Percentiles rank a stretch among this genome's conserved stretches.
These are phyloP conservation scores for Boletus rex-veris DNA, from an alignment of 768 basidiomycete species.

Conservation along the genomic window DNA sequence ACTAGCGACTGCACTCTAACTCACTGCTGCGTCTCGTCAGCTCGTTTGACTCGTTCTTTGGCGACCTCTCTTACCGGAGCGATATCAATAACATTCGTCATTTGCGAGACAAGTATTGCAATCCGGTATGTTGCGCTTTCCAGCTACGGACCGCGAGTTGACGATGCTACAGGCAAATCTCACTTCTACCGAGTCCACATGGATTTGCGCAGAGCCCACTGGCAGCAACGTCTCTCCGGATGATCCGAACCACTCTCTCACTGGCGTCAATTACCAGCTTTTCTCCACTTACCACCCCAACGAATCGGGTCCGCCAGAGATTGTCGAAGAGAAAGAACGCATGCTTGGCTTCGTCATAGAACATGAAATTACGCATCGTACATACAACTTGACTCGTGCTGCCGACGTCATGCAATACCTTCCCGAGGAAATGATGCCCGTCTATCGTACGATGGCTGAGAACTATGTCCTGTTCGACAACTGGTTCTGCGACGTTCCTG, in stretches of 20 bases:
- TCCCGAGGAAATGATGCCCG: constrained; percentile 23
- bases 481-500: constrained; percentile 27
- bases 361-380: constrained; percentile 15
- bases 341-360: constrained; percentile 25
- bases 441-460: constrained; percentile 22
- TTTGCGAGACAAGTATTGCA: constrained; percentile 18
- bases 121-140: constrained; percentile 13
- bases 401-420: constrained; percentile 21
- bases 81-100: constrained; percentile 27
- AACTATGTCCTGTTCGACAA: constrained; percentile 23
- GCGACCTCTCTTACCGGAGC: constrained; percentile 24
- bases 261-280: constrained; percentile 22
- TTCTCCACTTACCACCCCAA: constrained; percentile 23
- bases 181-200: constrained; percentile 5
- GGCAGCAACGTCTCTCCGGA: constrained; percentile 21
- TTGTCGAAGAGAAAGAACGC: constrained; percentile 1
- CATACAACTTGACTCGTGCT: constrained; percentile 11
- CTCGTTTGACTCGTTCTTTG: constrained; percentile 27
- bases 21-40: background rate
- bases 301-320: constrained; percentile 4
- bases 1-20: background rate
- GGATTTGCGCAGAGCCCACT: constrained; percentile 18
- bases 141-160: background rate
- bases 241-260: constrained; percentile 25
- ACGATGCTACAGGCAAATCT: constrained; percentile 9